Base-by-base conservation (phyloP, 345 rosid species). In the Eutrema heterophyllum region DNA sequence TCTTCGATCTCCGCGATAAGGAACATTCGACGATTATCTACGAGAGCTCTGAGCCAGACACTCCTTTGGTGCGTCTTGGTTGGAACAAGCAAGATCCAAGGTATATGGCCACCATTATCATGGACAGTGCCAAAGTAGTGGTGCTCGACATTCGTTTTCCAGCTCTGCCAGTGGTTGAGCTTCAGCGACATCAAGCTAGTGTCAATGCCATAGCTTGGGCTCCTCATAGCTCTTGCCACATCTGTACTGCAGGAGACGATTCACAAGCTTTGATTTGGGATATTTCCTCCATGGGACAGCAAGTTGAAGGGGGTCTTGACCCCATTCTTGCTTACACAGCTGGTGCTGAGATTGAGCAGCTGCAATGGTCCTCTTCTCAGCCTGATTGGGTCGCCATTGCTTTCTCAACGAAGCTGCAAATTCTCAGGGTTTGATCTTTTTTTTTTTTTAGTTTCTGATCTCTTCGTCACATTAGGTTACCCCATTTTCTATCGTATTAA, bases 331-430 rank as follows among this genome's bases (percentile, higher is more conserved):
- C 98, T 0, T 94, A 94, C 50, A 94, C 96, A 0, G 97, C 98
- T 6, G 98, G 98, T 32, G 95, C 97, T 2, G 98, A 94, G 79
- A 91, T 91, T 51, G 97, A 91, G 86, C 98, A 94, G 84, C 78
- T 94, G 60, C 98, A 94, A 65, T 94, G 98, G 97, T 91, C 97
- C 0, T 87, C 97, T 49, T 91, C 97, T 4, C 98, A 94, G 87
- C 97, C 98, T 55, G 98, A 94, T 71, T 94, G 98, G 98, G 98
- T 94, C 59, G 98, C 98, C 6, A 89, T 94, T 50, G 98, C 97
- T 18, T 91, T 94, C 85, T 87, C 97, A 0, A 81, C 87, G 4
- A 94, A 94, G 89, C 89, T 94, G 70, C 97, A 94, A 81, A 94
- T 94, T 82, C 96, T 91, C 69, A 88, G 97, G 91, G 98, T 94